Conservation (phyloP, 805 yeast species). For the Metschnikowia gelsemii region DNA sequence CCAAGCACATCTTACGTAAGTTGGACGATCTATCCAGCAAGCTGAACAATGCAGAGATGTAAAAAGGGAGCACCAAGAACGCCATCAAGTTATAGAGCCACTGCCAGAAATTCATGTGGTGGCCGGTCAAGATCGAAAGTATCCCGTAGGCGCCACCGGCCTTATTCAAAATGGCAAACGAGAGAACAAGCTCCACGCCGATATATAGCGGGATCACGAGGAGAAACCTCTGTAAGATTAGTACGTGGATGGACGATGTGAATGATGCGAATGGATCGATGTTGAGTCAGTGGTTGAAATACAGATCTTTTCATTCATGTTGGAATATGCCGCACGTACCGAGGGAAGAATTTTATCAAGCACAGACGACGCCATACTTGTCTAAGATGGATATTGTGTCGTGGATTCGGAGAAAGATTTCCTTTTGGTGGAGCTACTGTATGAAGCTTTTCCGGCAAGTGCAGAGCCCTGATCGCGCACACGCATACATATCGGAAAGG, state of each 20-base stretch:
- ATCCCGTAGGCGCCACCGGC: conserved; percentile 88
- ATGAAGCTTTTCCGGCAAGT: too few species aligned
- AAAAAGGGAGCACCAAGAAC: conserved; percentile 60
- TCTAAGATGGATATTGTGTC: too few species aligned
- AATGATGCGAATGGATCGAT: too few species aligned
- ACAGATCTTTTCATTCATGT: background rate
- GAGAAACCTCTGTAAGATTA: conserved; percentile 51
- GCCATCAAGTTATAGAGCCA: conserved; percentile 76
- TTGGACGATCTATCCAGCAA: conserved; percentile 46
- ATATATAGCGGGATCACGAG: conserved; percentile 73
- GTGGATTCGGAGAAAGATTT: too few species aligned
- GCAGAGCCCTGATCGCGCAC: too few species aligned
- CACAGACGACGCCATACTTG: conserved; percentile 4
- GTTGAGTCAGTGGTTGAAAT: background rate
- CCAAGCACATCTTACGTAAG: conserved; percentile 59
- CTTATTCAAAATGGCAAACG: conserved; percentile 78
- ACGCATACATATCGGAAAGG: too few species aligned
- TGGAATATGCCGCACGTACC: conserved; percentile 7
- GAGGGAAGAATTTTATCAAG: conserved; percentile 15
- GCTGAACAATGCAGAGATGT: conserved; percentile 54
- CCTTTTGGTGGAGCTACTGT: too few species aligned
- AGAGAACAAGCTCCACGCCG: conserved; percentile 81
- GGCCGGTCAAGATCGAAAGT: conserved; percentile 83
- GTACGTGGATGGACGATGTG: background rate
- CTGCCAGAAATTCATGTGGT: conserved; percentile 77